Conservation (phyloP, 2,329 filamentous ascomycete genomes). For the Colletotrichum viniferum region DNA sequence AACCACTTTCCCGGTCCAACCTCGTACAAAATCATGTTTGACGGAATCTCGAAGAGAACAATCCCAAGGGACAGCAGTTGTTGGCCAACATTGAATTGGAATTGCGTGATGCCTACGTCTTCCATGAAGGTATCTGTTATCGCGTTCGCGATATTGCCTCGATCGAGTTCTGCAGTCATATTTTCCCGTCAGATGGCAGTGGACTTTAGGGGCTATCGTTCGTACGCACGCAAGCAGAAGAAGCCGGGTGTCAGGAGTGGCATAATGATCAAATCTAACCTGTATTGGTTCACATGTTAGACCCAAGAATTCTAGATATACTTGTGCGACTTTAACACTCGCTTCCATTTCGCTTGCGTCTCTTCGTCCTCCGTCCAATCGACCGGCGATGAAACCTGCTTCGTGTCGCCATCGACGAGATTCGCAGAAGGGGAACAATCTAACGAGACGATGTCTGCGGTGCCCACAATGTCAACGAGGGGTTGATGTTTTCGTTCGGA, state of each 20-base stretch:
- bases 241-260: slow-evolving; percentile 45
- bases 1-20: slow-evolving; percentile 59
- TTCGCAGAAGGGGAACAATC: background rate
- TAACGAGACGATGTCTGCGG: background rate
- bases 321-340: slow-evolving; percentile 12
- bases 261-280: slow-evolving; percentile 46
- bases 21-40: slow-evolving; percentile 50
- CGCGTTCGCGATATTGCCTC: slow-evolving; percentile 40
- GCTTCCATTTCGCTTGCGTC: slow-evolving; percentile 41
- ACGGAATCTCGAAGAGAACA: slow-evolving; percentile 50
- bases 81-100: slow-evolving; percentile 57
- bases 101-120: slow-evolving; percentile 52
- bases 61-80: slow-evolving; percentile 55
- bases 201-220: background rate
- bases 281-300: slow-evolving; percentile 7
- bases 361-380: slow-evolving; percentile 43
- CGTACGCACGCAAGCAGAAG: slow-evolving; percentile 43
- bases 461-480: background rate
- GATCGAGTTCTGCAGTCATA: slow-evolving; percentile 36
- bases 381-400: background rate
- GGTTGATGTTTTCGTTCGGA: background rate
- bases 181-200: background rate
- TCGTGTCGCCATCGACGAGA: background rate
- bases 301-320: background rate
- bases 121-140: slow-evolving; percentile 48